Base-by-base conservation (phyloP, 2,329 filamentous ascomycete genomes). In the Zymoseptoria pseudotritici region DNA sequence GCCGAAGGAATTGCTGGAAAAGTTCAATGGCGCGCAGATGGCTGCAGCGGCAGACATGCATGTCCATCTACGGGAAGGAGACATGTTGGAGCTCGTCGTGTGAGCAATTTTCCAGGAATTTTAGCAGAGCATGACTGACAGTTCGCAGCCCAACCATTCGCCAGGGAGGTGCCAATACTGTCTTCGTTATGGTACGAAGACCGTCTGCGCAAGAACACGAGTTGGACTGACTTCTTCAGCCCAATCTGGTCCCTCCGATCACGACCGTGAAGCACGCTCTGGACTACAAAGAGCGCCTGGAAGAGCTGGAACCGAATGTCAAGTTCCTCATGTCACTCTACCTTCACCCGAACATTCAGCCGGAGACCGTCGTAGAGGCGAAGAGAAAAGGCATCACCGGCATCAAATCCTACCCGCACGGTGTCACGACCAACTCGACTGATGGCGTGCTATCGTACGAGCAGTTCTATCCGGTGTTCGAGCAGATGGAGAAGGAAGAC, bases 401-500 rank as follows among this genome's bases (percentile, higher is more conserved):
- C 31, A 84, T 91, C 54, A 91, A 91, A 75, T 82, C 86, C 53
- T 91, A 91, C 67, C 79, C 79, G 4, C 78, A 78, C 20, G 79
- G 78, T 42, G 81, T 83, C 46, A 83, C 82, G 3, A 84, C 82
- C 56, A 85, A 86, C 70, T 85, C 82, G 3, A 79, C 79, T 42
- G 84, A 83, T 24, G 90, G 89, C 11, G 88, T 92, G 22, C 78
- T 88, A 17, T 83, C 85, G 59, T 84, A 90, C 69, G 84, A 86
- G 61, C 76, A 80, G 31, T 93, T 90, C 76, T 88, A 89, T 71
- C 83, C 85, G 6, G 89, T 93, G 13, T 96, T 97, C 71, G 83
- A 82, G n/a, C 89, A 90, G 65, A 97, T 97, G 92, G 88, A 96
- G 72, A 78, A 86, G 61, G 84, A 91, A 66, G 86, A 87, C 66